phyloP scores from a whole-genome alignment of 768 basidiomycete species.

The Cyclocybe aegerita region DNA sequence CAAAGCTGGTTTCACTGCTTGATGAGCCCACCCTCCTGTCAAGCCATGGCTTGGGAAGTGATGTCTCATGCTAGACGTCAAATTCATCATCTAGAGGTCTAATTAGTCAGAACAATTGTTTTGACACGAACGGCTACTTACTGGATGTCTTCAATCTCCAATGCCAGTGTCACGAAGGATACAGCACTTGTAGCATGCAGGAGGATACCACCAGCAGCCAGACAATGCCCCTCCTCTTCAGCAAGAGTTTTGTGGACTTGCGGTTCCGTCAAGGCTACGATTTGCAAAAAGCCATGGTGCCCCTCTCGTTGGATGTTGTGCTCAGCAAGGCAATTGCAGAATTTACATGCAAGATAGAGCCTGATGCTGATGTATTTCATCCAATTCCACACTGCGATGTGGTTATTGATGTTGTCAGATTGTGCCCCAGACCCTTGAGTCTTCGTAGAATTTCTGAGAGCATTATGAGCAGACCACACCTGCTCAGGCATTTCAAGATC shows the following conservation, averaged over 20 bases:
- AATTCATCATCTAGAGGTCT: no score
- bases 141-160: constrained; percentile 15
- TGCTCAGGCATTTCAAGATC: constrained; percentile 24
- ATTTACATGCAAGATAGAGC: neutral
- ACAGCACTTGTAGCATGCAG: constrained; percentile 6
- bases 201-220: neutral
- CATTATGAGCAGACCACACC: constrained; percentile 23
- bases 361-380: constrained; percentile 15
- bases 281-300: neutral
- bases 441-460: constrained; percentile 13
- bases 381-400: constrained; percentile 24
- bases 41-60: no score
- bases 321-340: neutral
- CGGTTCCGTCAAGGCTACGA: constrained; percentile 5
- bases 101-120: no score
- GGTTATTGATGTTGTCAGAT: constrained; percentile 23
- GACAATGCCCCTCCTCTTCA: constrained; percentile 1
- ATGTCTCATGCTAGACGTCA: no score
- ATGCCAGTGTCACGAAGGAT: constrained; percentile 6
- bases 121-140: neutral
- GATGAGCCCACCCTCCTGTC: no score
- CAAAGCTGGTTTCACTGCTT: no score
- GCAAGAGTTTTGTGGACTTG: constrained; percentile 3
- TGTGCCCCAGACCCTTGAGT: constrained; percentile 26
- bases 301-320: neutral